These are phyloP conservation scores for Diplodia seriata DNA, from an alignment of 2,329 filamentous ascomycete genomes.

Conservation along the genomic window DNA sequence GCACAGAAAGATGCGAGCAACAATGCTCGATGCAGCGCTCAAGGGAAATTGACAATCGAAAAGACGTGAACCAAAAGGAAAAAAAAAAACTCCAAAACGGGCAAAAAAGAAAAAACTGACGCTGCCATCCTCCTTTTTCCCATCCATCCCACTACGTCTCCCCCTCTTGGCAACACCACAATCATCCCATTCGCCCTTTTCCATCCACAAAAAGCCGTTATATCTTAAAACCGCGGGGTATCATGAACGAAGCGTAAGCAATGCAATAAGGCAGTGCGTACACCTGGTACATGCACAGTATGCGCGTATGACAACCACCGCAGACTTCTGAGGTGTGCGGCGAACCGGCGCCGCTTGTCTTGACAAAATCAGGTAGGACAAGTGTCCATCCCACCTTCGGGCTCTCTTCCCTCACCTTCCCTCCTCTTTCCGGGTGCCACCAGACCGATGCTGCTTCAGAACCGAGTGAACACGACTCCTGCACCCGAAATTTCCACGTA, in stretches of 20 bases:
- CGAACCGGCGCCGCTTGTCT: slow-evolving; percentile 28
- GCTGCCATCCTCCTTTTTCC: slow-evolving; percentile 8
- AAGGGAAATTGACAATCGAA: not conserved
- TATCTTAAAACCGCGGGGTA: slow-evolving; percentile 29
- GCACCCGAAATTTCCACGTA: not conserved
- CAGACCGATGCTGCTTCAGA: not conserved
- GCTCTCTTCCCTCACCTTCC: not conserved
- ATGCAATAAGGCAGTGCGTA: slow-evolving; percentile 31
- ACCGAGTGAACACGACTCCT: not conserved
- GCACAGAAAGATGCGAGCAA: slow-evolving; percentile 18
- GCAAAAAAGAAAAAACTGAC: not conserved
- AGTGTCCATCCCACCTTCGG: slow-evolving; percentile 12
- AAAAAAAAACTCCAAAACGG: not conserved
- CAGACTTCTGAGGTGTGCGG: slow-evolving; percentile 28
- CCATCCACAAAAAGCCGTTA: slow-evolving; percentile 28
- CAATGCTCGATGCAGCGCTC: slow-evolving; percentile 14
- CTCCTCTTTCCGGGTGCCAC: not conserved
- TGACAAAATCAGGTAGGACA: slow-evolving; percentile 27
- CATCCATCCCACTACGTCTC: not conserved
- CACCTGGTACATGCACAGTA: slow-evolving; percentile 31
- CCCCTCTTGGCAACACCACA: slow-evolving; percentile 6
- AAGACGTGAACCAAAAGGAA: not conserved
- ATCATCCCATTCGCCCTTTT: not conserved
- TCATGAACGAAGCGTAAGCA: slow-evolving; percentile 31
- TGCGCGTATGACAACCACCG: slow-evolving; percentile 30